phyloP scores from a whole-genome alignment of 495 filamentous ascomycete genomes.

The Penicillium cataractarum region DNA sequence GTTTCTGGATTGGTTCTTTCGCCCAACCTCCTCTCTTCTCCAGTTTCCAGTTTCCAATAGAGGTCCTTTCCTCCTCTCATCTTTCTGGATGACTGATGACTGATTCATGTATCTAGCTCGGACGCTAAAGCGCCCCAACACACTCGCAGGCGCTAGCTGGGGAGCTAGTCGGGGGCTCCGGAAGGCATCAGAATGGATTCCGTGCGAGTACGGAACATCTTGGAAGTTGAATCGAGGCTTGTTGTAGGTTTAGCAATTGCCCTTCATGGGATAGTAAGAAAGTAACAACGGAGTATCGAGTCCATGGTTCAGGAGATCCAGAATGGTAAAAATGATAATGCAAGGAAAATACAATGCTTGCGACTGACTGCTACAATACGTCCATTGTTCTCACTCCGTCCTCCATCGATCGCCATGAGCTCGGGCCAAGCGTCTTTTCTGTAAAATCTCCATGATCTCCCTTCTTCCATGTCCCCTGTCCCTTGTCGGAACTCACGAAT shows the following conservation, averaged over 20 bases:
- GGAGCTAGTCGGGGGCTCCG: constrained; percentile 8
- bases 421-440: not conserved
- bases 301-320: too few relatives aligned
- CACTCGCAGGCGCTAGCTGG: constrained; percentile 2
- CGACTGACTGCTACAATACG: not conserved
- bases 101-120: constrained; percentile 1
- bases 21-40: constrained; percentile 4
- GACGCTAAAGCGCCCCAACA: constrained; percentile 8
- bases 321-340: not conserved
- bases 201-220: not conserved
- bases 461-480: not conserved
- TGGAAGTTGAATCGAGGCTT: not conserved
- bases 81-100: not conserved
- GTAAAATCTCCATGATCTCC: not conserved
- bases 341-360: not conserved
- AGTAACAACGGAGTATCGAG: not conserved
- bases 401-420: not conserved
- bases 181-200: not conserved
- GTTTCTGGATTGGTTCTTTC: not conserved
- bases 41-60: not conserved
- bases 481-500: not conserved
- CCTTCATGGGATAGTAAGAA: not conserved
- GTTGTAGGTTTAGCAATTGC: not conserved
- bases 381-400: not conserved
- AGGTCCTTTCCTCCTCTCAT: not conserved